Evolutionary conservation across 2,329 filamentous ascomycete species (phyloP).

Genomic region (Aaosphaeria arxii): DNA sequence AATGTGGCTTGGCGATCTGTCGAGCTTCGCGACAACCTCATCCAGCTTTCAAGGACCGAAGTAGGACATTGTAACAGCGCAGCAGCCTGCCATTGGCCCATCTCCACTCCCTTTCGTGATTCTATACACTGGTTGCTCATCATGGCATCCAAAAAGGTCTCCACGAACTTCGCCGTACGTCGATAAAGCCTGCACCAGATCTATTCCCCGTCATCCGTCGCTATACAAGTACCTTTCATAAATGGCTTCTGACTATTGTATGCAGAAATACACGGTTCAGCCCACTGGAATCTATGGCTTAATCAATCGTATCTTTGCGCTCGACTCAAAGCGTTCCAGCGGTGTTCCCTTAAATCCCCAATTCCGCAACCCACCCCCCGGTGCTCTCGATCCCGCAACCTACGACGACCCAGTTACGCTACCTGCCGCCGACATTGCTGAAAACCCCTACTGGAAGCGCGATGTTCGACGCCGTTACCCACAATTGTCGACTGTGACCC

Average conservation of each 20-base stretch:
- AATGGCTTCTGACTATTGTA: background rate
- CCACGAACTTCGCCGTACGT: conserved; percentile 29
- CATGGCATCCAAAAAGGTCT: conserved; percentile 31
- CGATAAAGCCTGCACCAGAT: conserved; percentile 2
- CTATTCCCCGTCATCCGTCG: conserved; percentile 2
- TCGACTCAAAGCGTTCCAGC: conserved; percentile 86
- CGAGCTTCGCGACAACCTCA: background rate
- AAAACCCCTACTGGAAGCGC: conserved; percentile 96
- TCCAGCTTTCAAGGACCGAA: background rate
- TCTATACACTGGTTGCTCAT: conserved; percentile 12
- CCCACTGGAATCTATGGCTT: conserved; percentile 84
- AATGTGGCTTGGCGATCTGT: background rate
- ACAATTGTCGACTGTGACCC: conserved; percentile 71
- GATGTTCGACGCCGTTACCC: conserved; percentile 83
- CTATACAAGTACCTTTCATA: background rate
- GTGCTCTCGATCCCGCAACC: conserved; percentile 63
- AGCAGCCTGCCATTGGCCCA: conserved; percentile 17
- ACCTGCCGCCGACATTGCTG: conserved; percentile 82
- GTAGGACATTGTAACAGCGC: background rate
- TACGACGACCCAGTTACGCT: conserved; percentile 82
- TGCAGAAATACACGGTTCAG: conserved; percentile 92
- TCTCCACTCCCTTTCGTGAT: conserved; percentile 13
- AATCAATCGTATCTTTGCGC: conserved; percentile 71
- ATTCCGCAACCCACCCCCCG: conserved; percentile 84
- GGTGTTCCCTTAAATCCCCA: conserved; percentile 91